Percentiles rank a stretch among this genome's conserved stretches.
Evolutionary conservation across 75 land plant species (phyloP).

Genomic region (Picea glauca): DNA sequence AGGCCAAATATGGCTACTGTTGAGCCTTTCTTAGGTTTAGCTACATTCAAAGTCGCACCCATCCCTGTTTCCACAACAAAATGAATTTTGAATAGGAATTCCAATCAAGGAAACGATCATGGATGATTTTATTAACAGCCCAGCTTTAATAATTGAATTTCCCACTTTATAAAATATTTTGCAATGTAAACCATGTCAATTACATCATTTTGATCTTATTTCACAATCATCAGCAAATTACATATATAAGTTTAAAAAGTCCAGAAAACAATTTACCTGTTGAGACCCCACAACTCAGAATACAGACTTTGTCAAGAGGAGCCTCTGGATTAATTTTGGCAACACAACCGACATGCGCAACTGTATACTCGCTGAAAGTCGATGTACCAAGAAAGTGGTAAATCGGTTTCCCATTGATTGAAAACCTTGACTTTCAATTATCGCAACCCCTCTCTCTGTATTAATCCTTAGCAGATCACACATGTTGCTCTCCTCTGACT

Average conservation of each 20-base stretch:
- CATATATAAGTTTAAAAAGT: background rate
- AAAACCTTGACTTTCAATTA: constrained; percentile 29
- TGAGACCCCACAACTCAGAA: constrained; percentile 55
- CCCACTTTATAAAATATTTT: too few relatives aligned
- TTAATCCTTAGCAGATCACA: constrained; percentile 37
- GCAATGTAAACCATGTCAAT: too few relatives aligned
- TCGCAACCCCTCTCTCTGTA: constrained; percentile 27
- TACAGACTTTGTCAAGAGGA: constrained; percentile 48
- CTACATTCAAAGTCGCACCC: constrained; percentile 70
- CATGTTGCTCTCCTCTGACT: constrained; percentile 49
- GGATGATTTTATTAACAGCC: background rate
- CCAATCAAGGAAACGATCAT: too few relatives aligned
- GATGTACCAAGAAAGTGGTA: constrained; percentile 39
- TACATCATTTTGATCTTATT: too few relatives aligned
- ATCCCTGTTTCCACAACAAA: constrained; percentile 33
- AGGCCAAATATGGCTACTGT: constrained; percentile 80
- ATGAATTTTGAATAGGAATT: background rate
- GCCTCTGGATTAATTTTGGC: constrained; percentile 48
- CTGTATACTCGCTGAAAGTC: constrained; percentile 69
- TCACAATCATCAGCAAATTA: too few relatives aligned
- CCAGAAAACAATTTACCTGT: constrained; percentile 33
- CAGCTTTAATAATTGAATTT: background rate
- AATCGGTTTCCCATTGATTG: constrained; percentile 25
- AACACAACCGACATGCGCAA: constrained; percentile 45
- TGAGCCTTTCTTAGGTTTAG: constrained; percentile 66